These are phyloP conservation scores for Aspergillus ellipticus DNA, from an alignment of 495 filamentous ascomycete genomes.

Conservation along the genomic window DNA sequence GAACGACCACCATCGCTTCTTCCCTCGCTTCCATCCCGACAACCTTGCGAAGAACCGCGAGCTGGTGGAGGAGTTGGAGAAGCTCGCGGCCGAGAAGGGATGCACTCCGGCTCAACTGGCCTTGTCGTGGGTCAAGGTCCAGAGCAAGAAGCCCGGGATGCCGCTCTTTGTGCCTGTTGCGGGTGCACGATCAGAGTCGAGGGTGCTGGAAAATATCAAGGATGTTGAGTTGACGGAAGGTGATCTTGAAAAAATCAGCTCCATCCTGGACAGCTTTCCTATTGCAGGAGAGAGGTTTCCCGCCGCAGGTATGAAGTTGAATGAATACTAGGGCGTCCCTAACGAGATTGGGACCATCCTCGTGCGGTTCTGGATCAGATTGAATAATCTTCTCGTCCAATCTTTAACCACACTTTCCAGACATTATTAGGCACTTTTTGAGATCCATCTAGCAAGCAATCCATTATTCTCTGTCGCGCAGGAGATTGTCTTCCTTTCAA, in stretches of 20 bases:
- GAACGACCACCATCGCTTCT: conserved; percentile 34
- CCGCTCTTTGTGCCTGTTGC: conserved; percentile 70
- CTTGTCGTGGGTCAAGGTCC: conserved; percentile 57
- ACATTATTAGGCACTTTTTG: background rate
- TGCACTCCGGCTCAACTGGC: conserved; percentile 68
- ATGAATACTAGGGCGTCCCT: conserved; percentile 4
- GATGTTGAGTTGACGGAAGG: conserved; percentile 42
- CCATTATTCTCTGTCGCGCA: background rate
- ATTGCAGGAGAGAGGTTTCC: conserved; percentile 3
- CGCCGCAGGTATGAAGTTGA: background rate
- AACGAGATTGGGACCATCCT: background rate
- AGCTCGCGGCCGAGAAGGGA: conserved; percentile 59
- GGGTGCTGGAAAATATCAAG: conserved; percentile 48
- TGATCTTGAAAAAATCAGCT: conserved; percentile 49
- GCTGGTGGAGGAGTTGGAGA: conserved; percentile 58
- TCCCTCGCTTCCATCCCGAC: conserved; percentile 62
- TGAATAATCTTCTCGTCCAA: conserved; percentile 2
- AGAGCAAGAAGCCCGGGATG: conserved; percentile 49
- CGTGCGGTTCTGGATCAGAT: background rate
- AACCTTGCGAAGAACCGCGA: conserved; percentile 64
- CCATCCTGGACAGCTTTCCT: conserved; percentile 13
- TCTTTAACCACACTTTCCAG: conserved; percentile 4
- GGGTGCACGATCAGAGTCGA: conserved; percentile 52
- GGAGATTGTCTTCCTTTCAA: background rate
- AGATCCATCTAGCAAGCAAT: background rate